Evolutionary conservation across 768 basidiomycete genomes (phyloP).

Genomic region (Xerocomus brunneocitrinus): DNA sequence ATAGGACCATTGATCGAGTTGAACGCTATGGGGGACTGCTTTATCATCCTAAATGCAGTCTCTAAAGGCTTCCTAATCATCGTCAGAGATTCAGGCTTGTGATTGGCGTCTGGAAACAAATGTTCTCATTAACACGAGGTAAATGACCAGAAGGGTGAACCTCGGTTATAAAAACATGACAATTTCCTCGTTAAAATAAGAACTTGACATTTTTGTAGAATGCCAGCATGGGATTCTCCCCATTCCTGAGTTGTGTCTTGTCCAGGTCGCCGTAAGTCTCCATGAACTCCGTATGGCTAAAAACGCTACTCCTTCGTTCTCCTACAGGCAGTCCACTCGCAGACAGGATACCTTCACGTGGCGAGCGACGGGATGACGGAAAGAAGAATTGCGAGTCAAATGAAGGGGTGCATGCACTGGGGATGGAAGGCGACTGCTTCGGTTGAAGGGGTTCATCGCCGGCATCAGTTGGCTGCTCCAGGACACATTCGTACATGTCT

Average conservation of each 20-base stretch:
- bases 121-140: neutral
- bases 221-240: conserved; percentile 84
- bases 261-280: conserved; percentile 74
- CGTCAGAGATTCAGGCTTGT: no score
- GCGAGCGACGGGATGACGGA: conserved; percentile 48
- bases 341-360: conserved; percentile 66
- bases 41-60: no score
- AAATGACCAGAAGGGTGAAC: neutral
- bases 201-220: conserved; percentile 95
- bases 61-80: no score
- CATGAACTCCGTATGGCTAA: conserved; percentile 86
- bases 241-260: conserved; percentile 67
- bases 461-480: conserved; percentile 51
- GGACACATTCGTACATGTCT: conserved; percentile 85
- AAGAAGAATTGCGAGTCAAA: conserved; percentile 69
- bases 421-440: conserved; percentile 45
- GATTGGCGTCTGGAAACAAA: neutral
- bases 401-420: conserved; percentile 45
- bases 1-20: no score
- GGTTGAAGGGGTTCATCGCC: conserved; percentile 15
- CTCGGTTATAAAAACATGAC: neutral
- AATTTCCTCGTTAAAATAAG: conserved; percentile 54
- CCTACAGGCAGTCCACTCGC: conserved; percentile 76
- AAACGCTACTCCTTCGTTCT: conserved; percentile 78
- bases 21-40: no score